Evolutionary conservation across 2,329 filamentous ascomycete species (phyloP), one percentile per base, ranked within the genome.

Genomic region (Aspergillus pseudoterreus): DNA sequence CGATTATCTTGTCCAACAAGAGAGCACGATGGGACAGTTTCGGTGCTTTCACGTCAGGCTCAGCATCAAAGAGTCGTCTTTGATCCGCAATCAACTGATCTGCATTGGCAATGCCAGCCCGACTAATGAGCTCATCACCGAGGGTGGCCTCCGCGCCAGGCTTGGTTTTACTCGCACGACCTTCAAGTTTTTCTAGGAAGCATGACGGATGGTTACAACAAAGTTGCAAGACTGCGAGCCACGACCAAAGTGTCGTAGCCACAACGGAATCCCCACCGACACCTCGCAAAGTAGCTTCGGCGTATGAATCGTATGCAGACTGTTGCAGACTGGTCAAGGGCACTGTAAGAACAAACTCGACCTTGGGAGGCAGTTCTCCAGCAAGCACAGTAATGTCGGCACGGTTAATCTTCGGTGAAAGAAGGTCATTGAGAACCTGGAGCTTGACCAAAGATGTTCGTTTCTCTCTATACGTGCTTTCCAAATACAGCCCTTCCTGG

Each of bases 311-410:
- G 67, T 96, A 96, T 0, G 85, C 77, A 2, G 73, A 61, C 41
- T 69, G 71, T 68, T 96, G 92, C 1, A 87, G 44, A 0, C 73
- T 61, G 0, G 87, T 89, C 10, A 94, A 74, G 6, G 86, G 82
- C 5, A 96, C 75, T 3, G 80, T 87, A 48, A 96, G 80, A 27
- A 95, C 81, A 63, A 92, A 96, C 64, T 96, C 92, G 6, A 80
- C 81, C 67, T 96, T 96, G 0, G 76, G 74, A 2, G 88, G 88
- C 41, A 96, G 74, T 36, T 85, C 82, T 11, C 83, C 75, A 55
- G 80, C 79, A 41, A 95, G 74, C 4, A 80, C 83, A 2, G 80
- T 79, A 54, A 90, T 86, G 46, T 88, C 90, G 6, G 81, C 83
- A 24, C 92, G 83, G 62, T 92, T 78, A 14, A 95, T 83, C 68